These are phyloP conservation scores for Paragyromitra xinjiangensis DNA, from an alignment of 495 filamentous ascomycete species.

Conservation along the genomic window DNA sequence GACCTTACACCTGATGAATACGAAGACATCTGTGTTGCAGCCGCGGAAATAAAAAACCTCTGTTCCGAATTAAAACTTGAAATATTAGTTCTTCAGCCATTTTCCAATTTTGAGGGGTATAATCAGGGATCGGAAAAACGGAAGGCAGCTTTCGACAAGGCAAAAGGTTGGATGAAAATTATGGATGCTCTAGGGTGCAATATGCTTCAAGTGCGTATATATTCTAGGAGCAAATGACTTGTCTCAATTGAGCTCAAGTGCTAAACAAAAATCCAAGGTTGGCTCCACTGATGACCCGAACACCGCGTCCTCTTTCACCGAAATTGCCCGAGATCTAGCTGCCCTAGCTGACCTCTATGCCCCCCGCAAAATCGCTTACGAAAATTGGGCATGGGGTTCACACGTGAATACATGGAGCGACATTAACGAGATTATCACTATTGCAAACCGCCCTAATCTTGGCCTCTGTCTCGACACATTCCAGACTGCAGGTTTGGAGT, in stretches of 20 bases:
- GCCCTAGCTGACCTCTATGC: constrained; percentile 72
- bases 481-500: constrained; percentile 79
- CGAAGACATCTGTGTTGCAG: constrained; percentile 64
- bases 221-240: background rate
- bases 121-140: constrained; percentile 64
- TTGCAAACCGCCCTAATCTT: constrained; percentile 70
- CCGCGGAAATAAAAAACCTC: constrained; percentile 63
- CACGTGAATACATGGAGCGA: constrained; percentile 73
- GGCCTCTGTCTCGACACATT: constrained; percentile 86
- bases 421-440: constrained; percentile 72
- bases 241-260: background rate
- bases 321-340: constrained; percentile 69
- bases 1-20: constrained; percentile 67
- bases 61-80: constrained; percentile 65
- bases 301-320: constrained; percentile 62
- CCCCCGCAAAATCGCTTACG: constrained; percentile 71
- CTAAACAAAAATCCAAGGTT: constrained; percentile 60
- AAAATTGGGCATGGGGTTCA: constrained; percentile 87
- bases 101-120: constrained; percentile 85
- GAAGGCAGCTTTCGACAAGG: constrained; percentile 72
- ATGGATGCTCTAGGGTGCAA: constrained; percentile 76
- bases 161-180: constrained; percentile 74
- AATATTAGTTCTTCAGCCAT: constrained; percentile 81
- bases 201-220: constrained; percentile 70
- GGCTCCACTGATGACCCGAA: constrained; percentile 73